Evolutionary conservation across 768 basidiomycete species (phyloP).

Genomic region (Kwoniella sp.): DNA sequence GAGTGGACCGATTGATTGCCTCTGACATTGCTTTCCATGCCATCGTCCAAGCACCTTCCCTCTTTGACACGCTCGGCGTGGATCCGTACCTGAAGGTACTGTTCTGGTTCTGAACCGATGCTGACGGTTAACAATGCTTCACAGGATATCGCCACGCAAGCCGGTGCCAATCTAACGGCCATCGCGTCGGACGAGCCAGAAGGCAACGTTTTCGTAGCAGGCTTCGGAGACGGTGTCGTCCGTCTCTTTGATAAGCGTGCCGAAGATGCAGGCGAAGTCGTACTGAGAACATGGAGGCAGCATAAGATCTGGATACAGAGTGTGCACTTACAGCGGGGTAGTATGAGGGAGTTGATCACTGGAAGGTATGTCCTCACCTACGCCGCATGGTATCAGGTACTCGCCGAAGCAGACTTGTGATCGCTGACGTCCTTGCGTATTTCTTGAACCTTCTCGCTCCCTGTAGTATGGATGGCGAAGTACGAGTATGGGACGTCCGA

Average conservation of each 20-base stretch:
- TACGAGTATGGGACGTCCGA: constrained; percentile 88
- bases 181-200: constrained; percentile 75
- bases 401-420: too few species aligned
- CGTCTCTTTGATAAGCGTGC: constrained; percentile 90
- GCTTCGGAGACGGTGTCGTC: constrained; percentile 89
- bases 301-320: constrained; percentile 89
- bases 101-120: constrained; percentile 17
- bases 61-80: too few species aligned
- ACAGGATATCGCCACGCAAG: constrained; percentile 85
- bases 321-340: constrained; percentile 76
- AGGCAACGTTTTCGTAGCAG: constrained; percentile 78
- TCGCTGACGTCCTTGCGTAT: background rate
- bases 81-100: too few species aligned
- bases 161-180: constrained; percentile 84
- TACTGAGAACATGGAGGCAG: constrained; percentile 73
- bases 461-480: constrained; percentile 78
- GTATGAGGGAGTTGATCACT: constrained; percentile 72
- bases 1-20: too few species aligned
- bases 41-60: too few species aligned
- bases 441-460: background rate
- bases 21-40: too few species aligned
- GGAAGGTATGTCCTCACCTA: constrained; percentile 67
- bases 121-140: background rate
- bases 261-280: constrained; percentile 65
- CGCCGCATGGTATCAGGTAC: too few species aligned